Percentiles rank a stretch among this genome's conserved stretches.
These are phyloP conservation scores for Insectozyma bohioensis DNA, from an alignment of 1,139 yeast genomes.

Conservation along the genomic window DNA sequence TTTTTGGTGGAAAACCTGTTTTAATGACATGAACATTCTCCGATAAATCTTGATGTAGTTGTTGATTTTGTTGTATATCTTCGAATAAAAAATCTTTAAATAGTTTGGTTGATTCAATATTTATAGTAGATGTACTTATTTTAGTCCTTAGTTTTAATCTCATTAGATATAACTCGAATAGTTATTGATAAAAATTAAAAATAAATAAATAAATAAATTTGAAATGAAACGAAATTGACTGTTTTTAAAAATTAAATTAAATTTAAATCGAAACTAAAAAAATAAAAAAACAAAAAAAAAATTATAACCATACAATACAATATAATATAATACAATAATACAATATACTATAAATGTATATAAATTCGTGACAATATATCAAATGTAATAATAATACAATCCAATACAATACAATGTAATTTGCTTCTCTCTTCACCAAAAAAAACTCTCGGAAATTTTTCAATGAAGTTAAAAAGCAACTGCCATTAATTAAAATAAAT, in stretches of 20 bases:
- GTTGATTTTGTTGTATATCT: constrained; percentile 15
- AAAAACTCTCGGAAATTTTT: too few species aligned
- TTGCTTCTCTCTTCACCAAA: too few species aligned
- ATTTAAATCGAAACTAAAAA: constrained; percentile 1
- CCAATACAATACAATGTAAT: too few species aligned
- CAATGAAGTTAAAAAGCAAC: too few species aligned
- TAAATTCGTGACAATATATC: too few species aligned
- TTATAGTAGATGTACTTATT: constrained; percentile 18
- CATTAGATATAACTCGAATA: constrained; percentile 15
- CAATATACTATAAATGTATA: too few species aligned
- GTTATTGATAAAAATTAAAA: neutral
- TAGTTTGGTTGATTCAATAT: constrained; percentile 11
- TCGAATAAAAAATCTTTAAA: constrained; percentile 21
- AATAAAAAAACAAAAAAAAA: too few species aligned
- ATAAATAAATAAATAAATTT: neutral
- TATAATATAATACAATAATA: too few species aligned
- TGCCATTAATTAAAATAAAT: too few species aligned
- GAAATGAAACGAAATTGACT: neutral
- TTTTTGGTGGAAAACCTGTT: constrained; percentile 63
- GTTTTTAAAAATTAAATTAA: neutral
- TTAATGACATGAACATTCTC: constrained; percentile 28
- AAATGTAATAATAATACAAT: too few species aligned
- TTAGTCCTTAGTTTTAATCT: constrained; percentile 25
- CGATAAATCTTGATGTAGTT: constrained; percentile 16
- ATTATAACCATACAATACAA: too few species aligned